Base-by-base conservation (phyloP, 2,329 filamentous ascomycete genomes). In the Neopestalotiopsis rosae region DNA sequence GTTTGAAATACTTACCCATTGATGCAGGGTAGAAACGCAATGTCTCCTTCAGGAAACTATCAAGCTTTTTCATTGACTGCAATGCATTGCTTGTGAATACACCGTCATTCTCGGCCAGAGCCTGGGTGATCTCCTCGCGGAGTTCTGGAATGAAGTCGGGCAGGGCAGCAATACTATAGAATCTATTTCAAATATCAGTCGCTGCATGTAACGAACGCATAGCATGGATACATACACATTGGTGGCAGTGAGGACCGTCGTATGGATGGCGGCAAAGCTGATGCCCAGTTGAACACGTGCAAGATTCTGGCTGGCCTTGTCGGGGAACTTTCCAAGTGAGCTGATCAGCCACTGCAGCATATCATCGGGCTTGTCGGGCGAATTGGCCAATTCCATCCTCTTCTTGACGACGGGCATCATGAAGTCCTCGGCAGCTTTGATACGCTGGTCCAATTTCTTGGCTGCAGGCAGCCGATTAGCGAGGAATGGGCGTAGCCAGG, bases 261-360 rank as follows among this genome's bases (percentile, higher is more conserved):
- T 86, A 69, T 86, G 83, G 40, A 88, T 87, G 1, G 85, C 81
- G 0, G 84, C 85, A 71, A 87, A 82, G 57, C 78, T 83, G 17
- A 87, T 70, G 0, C 73, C 74, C 4, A 86, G 77, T 74, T 86
- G 83, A 4, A 80, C 70, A 65, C 78, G 77, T 0, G 83, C 78
- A 7, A 85, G 68, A 30, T 77, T 71, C 63, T 79, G 77, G 14
- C 71, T 74, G 40, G 74, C 69, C 5, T 74, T 71, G 5, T 72
- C 70, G 3, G 72, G 73, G 45, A 78, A 75, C 5, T 75, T 74
- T n/a, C 81, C 78, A 38, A 85, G 74, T 1, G 71, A 69, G 14
- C 80, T 75, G 32, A 83, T 75, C 42, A 85, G 69, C 84, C 84
- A 85, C 74, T 84, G 80, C 42, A 85, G 74, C 77, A 84, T 80